Percentiles rank a stretch among this genome's conserved stretches.
Conservation (phyloP, 768 basidiomycete genomes). For the Mycena rosella region DNA sequence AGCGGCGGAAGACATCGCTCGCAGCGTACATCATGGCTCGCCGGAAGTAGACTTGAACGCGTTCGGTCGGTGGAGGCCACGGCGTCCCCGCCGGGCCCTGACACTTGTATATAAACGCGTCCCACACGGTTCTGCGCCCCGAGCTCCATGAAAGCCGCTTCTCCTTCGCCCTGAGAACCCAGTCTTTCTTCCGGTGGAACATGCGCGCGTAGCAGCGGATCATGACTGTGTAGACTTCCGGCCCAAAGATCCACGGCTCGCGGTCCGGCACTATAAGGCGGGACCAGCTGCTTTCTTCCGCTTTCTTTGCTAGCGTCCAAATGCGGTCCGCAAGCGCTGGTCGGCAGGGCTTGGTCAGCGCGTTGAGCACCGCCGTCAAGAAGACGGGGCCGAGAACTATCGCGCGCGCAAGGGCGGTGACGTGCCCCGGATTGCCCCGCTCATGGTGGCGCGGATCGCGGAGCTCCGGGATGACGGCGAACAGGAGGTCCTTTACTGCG, state of each 20-base stretch:
- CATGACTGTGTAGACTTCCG: conserved; percentile 81
- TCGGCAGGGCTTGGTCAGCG: conserved; percentile 67
- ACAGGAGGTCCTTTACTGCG: conserved; percentile 61
- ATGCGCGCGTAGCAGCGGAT: conserved; percentile 68
- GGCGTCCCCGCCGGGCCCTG: conserved; percentile 24
- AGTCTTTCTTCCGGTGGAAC: conserved; percentile 44
- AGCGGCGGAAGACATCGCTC: conserved; percentile 40
- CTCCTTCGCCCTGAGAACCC: conserved; percentile 8
- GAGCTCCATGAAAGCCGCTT: conserved; percentile 35
- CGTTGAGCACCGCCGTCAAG: conserved; percentile 71
- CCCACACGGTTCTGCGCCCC: conserved; percentile 39
- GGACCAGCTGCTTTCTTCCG: conserved; percentile 68
- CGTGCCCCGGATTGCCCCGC: conserved; percentile 39
- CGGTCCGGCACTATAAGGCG: conserved; percentile 39
- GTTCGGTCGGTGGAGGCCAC: not conserved
- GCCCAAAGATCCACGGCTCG: conserved; percentile 73
- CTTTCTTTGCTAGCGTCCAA: conserved; percentile 71
- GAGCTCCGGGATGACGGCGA: conserved; percentile 68
- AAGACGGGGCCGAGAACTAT: conserved; percentile 69
- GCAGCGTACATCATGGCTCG: conserved; percentile 52
- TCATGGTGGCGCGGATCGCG: conserved; percentile 44
- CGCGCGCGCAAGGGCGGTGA: conserved; percentile 55
- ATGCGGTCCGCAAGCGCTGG: conserved; percentile 71
- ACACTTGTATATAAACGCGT: conserved; percentile 52
- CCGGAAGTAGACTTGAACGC: conserved; percentile 43